Evolutionary conservation across 345 rosid species (phyloP), one percentile per base, ranked within the genome.

Genomic region (Iberis pinnata): DNA sequence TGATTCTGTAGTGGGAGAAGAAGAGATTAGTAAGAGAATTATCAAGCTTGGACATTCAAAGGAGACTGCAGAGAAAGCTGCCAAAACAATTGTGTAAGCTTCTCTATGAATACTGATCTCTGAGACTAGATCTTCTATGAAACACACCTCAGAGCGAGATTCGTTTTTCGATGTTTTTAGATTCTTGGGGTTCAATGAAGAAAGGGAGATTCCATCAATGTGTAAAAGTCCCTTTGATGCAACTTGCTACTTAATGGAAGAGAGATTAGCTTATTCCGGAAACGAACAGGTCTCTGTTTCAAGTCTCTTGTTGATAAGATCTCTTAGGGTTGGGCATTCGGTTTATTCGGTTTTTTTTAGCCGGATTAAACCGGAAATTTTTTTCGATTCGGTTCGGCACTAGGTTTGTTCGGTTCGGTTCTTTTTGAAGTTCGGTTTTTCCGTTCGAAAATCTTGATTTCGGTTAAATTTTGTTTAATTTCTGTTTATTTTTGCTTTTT

Each of bases 181-280:
- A 42, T 84, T 73, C 79, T 67, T 90, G 76, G 95, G 95, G 43
- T 80, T 79, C 44, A 68, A 75, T 2, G 92, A 80, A 58, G 73
- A 61, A 61, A 74, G 63, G 42, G 82, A 80, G 69, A 60, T 90
- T 52, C 88, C 95, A 7, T 69, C 69, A 46, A 52, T 77, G 40
- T 82, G 92, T 69, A 70, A 70, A 60, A 82, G 64, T 67, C 61
- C 78, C 25, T 82, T 90, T 13, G 87, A 71, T 24, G 82, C 82
- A 39, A 74, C 73, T 55, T 84, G 96, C 56, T 72, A 63, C 59
- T 51, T 73, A 26, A 90, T 90, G 98, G 96, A 90, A 79, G 86
- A 79, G 74, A 82, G 72, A 63, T 71, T 90, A 60, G 75, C 81
- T 27, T 90, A 87, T 61, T 71, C 83, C 2, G 48, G 78, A 72